phyloP scores from a whole-genome alignment of 768 basidiomycete species.

The Chlorophyllum brunneum region DNA sequence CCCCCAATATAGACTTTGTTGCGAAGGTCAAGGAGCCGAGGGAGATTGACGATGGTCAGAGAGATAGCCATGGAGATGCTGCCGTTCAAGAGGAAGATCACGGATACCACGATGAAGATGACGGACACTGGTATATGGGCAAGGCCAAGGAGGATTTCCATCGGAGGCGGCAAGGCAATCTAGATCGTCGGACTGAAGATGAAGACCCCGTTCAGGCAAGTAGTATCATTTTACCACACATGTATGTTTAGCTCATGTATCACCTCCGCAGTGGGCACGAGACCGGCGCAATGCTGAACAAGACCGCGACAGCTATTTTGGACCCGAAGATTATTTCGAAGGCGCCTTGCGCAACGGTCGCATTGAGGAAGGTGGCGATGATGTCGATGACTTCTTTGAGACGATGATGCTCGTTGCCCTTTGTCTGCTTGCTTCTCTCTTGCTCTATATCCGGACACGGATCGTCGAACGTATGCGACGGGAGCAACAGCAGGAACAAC shows the following conservation, averaged over 20 bases:
- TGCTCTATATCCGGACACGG: slow-evolving; percentile 77
- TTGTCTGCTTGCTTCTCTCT: slow-evolving; percentile 65
- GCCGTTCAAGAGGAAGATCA: slow-evolving; percentile 31
- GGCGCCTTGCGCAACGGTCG: slow-evolving; percentile 55
- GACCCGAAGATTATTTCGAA: slow-evolving; percentile 82
- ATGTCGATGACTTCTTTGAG: slow-evolving; percentile 69
- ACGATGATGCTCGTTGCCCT: slow-evolving; percentile 75
- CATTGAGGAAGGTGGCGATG: slow-evolving; percentile 50
- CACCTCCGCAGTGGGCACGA: slow-evolving; percentile 62
- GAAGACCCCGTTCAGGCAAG: slow-evolving; percentile 72
- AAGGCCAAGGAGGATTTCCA: slow-evolving; percentile 79
- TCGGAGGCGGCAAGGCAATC: slow-evolving; percentile 40
- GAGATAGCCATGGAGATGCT: slow-evolving; percentile 24
- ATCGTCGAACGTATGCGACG: slow-evolving; percentile 70
- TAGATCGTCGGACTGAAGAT: slow-evolving; percentile 41
- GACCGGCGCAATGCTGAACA: slow-evolving; percentile 68
- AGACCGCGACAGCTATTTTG: slow-evolving; percentile 70
- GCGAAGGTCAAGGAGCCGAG: slow-evolving; percentile 28
- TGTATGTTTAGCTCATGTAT: slow-evolving; percentile 1
- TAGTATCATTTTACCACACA: not conserved
- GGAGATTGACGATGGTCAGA: slow-evolving; percentile 37
- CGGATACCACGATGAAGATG: slow-evolving; percentile 49
- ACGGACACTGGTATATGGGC: slow-evolving; percentile 77
- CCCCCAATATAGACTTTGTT: slow-evolving; percentile 10
- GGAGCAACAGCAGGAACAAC: slow-evolving; percentile 51